Conservation (phyloP, 1,284 basidiomycete genomes). For the Ustilago shanxiensis region DNA sequence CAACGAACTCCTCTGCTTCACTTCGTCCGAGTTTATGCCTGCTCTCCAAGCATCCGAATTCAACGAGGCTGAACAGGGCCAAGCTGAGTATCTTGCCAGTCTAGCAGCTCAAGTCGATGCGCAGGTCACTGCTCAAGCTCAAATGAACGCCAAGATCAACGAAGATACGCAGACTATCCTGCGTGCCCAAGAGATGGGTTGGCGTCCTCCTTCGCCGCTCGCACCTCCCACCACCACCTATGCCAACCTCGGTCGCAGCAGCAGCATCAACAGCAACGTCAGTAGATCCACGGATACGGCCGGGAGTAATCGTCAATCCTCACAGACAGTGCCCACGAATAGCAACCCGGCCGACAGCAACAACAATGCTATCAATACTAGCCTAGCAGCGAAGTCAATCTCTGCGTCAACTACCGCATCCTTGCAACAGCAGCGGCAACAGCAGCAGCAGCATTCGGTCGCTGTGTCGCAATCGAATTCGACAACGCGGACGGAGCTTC, state of each 20-base stretch:
- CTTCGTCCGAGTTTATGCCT: constrained; percentile 63
- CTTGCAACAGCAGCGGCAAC: not conserved
- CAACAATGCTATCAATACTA: not conserved
- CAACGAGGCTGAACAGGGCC: constrained; percentile 53
- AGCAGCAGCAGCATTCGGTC: constrained; percentile 18
- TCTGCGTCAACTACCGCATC: not conserved
- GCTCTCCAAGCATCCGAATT: constrained; percentile 56
- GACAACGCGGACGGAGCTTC: not conserved
- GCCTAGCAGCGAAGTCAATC: not conserved
- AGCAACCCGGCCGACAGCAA: constrained; percentile 14
- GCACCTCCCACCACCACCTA: constrained; percentile 14
- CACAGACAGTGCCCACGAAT: constrained; percentile 14
- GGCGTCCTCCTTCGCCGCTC: constrained; percentile 49
- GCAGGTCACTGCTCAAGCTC: constrained; percentile 38
- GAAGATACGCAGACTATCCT: constrained; percentile 47
- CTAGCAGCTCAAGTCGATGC: constrained; percentile 50
- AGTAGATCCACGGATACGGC: constrained; percentile 15
- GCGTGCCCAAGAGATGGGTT: constrained; percentile 57
- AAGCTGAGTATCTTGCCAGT: constrained; percentile 50
- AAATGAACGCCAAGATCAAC: constrained; percentile 49
- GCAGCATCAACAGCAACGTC: constrained; percentile 29
- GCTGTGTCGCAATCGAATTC: constrained; percentile 8
- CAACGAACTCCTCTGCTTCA: constrained; percentile 62
- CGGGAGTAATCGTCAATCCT: constrained; percentile 5
- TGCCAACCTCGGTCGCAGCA: constrained; percentile 35